Evolutionary conservation across 2,329 filamentous ascomycete species (phyloP).

Genomic region (Exophiala calicioides): DNA sequence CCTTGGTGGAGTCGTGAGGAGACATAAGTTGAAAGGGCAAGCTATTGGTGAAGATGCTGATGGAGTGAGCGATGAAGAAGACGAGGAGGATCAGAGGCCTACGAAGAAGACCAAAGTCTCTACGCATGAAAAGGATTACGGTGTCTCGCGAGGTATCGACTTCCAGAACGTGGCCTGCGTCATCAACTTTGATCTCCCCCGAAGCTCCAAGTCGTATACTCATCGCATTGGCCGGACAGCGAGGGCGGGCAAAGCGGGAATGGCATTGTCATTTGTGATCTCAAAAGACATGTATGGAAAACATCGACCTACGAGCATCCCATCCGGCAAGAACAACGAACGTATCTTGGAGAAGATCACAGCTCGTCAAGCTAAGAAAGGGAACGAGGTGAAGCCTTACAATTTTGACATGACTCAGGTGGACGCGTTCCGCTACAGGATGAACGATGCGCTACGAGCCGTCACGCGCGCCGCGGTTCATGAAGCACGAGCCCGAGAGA

Average conservation of each 20-base stretch:
- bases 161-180: conserved; percentile 94
- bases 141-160: conserved; percentile 93
- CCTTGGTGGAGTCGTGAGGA: conserved; percentile 55
- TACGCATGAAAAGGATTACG: conserved; percentile 80
- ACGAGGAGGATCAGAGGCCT: conserved; percentile 35
- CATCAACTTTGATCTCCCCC: conserved; percentile 94
- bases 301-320: conserved; percentile 80
- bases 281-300: conserved; percentile 80
- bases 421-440: conserved; percentile 90
- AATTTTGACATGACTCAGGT: conserved; percentile 93
- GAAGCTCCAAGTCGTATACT: conserved; percentile 87
- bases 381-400: conserved; percentile 83
- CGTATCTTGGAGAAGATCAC: conserved; percentile 77
- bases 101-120: conserved; percentile 67
- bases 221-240: conserved; percentile 94
- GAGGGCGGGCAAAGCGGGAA: conserved; percentile 85
- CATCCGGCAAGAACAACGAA: conserved; percentile 79
- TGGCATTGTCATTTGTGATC: conserved; percentile 93
- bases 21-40: conserved; percentile 33
- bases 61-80: conserved; percentile 43
- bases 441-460: conserved; percentile 85
- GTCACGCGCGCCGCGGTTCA: conserved; percentile 88
- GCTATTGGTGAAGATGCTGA: conserved; percentile 34
- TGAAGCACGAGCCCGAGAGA: conserved; percentile 83
- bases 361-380: conserved; percentile 74